These are phyloP conservation scores for Phoma sp. DNA, from an alignment of 2,329 filamentous ascomycete genomes.

Conservation along the genomic window DNA sequence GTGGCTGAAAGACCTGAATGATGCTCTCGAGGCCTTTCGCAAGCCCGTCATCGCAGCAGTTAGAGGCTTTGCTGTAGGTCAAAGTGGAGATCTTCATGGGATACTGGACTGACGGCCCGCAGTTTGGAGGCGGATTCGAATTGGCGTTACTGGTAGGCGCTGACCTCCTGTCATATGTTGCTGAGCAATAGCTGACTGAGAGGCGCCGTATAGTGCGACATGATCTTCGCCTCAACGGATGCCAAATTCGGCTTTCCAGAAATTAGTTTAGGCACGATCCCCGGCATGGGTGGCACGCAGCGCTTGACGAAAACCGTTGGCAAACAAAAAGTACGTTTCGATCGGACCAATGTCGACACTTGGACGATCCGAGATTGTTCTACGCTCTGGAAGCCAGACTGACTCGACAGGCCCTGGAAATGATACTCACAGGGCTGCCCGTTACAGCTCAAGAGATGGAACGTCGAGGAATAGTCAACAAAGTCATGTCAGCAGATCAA, in stretches of 20 bases:
- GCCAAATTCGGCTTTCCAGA: conserved; percentile 96
- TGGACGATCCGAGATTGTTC: conserved; percentile 5
- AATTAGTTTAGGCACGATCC: conserved; percentile 90
- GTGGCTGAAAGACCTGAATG: conserved; percentile 92
- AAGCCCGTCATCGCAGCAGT: conserved; percentile 93
- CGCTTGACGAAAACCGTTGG: conserved; percentile 72
- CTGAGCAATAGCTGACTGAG: conserved; percentile 12
- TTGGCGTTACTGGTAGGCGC: conserved; percentile 79
- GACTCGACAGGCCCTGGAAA: conserved; percentile 51
- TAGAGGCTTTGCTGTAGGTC: conserved; percentile 74
- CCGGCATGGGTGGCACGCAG: conserved; percentile 89
- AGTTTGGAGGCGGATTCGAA: conserved; percentile 88
- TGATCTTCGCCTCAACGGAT: conserved; percentile 82
- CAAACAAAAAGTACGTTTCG: conserved; percentile 42
- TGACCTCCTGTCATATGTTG: conserved; percentile 44
- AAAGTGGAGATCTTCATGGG: not conserved
- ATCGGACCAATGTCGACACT: conserved; percentile 13
- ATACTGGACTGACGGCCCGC: conserved; percentile 5
- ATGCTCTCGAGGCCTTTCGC: conserved; percentile 78
- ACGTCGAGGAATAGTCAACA: conserved; percentile 51
- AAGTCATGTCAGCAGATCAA: conserved; percentile 41
- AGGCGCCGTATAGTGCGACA: conserved; percentile 59
- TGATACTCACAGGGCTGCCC: conserved; percentile 52
- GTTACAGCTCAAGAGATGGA: conserved; percentile 48
- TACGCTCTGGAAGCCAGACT: conserved; percentile 9